Evolutionary conservation across 2,329 filamentous ascomycete genomes (phyloP), one percentile per base, ranked within the genome.

Genomic region (Ophiostoma triangulosporum): DNA sequence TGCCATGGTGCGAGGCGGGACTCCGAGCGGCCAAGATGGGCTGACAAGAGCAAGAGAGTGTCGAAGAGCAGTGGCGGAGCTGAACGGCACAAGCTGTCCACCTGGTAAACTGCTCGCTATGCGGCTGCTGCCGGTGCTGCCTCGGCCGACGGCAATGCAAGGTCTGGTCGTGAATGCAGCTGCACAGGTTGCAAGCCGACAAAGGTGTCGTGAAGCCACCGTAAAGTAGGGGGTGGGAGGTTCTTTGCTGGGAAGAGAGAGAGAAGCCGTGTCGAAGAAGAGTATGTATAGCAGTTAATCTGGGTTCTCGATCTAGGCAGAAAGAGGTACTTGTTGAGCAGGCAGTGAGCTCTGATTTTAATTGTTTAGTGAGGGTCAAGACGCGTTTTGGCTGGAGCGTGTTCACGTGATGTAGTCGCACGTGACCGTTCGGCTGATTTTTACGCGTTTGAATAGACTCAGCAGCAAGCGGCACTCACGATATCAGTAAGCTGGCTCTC

Each of bases 1-100:
- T 70, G 59, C 58, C 58, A 59, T 59, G 53, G 74, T 74, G 43
- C 43, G 40, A 15, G 35, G 32, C 15, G 26, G 26, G 22, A 48
- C 49, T 12, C 29, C 17, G 22, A 38, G 5, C 4, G 48, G 27
- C 24, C 24, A 15, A 8, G 43, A 14, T 6, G 11, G 27, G 15
- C 15, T 22, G 14, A 50, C 27, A 26, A 46, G 9, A 17, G 24
- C 27, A 26, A 46, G 9, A 17, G 24, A 33, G 27, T 15, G 52
- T 6, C 11, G 36, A 17, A 46, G 20, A n/a, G 29, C 26, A 8
- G 26, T 8, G 26, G 26, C 26, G 24, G 40, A 17, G 1, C 14
- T 45, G 40, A 27, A 22, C n/a, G 43, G 24, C 3, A 15, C 9
- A n/a, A 26, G 14, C 15, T 29, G 40, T 46, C 40, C 24, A 3